Percentiles rank a stretch among this genome's conserved stretches.
These are phyloP conservation scores for Calonectria pteridis DNA, from an alignment of 2,329 filamentous ascomycete species.

Conservation along the genomic window DNA sequence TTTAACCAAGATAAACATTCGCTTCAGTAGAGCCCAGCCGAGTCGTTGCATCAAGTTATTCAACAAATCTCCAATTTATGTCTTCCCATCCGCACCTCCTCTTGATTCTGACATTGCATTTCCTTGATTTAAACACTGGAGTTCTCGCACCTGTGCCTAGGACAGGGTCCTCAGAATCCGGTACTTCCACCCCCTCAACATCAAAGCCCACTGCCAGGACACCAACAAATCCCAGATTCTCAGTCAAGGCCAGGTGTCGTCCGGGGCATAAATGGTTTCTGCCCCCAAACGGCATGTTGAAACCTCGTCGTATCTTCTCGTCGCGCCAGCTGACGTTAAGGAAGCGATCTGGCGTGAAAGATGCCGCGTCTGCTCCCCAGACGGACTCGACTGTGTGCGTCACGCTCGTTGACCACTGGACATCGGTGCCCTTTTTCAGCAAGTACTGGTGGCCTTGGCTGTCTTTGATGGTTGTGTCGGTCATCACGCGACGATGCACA, in stretches of 20 bases:
- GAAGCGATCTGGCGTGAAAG: conserved; percentile 36
- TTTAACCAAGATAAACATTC: neutral
- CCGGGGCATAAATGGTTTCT: conserved; percentile 50
- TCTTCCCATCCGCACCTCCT: neutral
- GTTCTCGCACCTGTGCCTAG: conserved; percentile 23
- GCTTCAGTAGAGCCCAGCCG: neutral
- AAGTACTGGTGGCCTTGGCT: conserved; percentile 16
- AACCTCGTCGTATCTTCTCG: conserved; percentile 38
- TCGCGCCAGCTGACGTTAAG: conserved; percentile 28
- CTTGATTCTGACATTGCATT: neutral
- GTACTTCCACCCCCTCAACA: conserved; percentile 30
- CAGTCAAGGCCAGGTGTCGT: conserved; percentile 46
- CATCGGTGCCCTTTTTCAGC: conserved; percentile 18
- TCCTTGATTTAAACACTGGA: conserved; percentile 2
- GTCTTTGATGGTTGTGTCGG: conserved; percentile 20
- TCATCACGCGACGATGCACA: conserved; percentile 12
- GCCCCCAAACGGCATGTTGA: conserved; percentile 50
- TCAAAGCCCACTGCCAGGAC: conserved; percentile 24
- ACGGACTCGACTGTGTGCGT: conserved; percentile 6
- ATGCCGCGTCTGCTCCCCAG: conserved; percentile 10
- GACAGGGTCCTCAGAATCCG: conserved; percentile 2
- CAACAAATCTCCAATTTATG: neutral
- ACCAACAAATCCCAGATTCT: conserved; percentile 33
- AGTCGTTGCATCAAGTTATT: neutral
- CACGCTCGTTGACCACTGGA: conserved; percentile 19